Evolutionary conservation across 179 eudicot species (phyloP).

Genomic region (Pouteria campechiana): DNA sequence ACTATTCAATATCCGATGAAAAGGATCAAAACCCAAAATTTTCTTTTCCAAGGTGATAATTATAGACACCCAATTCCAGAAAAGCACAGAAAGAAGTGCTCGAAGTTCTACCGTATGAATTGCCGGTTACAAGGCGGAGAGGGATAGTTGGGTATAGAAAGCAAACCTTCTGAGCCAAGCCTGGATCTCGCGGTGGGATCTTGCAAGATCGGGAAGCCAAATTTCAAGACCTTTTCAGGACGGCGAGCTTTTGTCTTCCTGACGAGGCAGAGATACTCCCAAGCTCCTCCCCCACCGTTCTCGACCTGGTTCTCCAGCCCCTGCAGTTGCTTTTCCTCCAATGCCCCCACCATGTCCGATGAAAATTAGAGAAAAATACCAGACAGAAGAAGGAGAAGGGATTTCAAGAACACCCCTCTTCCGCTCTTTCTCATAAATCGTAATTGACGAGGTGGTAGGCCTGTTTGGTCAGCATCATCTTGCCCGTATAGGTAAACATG

Average conservation of each 20-base stretch:
- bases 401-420: too few species aligned
- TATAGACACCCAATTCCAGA: not conserved
- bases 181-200: conserved; percentile 63
- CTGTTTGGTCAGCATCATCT: too few species aligned
- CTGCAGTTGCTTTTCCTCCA: conserved; percentile 53
- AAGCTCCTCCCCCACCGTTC: conserved; percentile 83
- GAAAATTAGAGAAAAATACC: too few species aligned
- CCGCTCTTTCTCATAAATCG: too few species aligned
- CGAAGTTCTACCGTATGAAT: not conserved
- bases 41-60: too few species aligned
- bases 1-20: not conserved
- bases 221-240: conserved; percentile 67
- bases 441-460: too few species aligned
- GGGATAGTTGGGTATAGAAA: not conserved
- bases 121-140: not conserved
- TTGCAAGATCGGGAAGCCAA: conserved; percentile 56
- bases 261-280: conserved; percentile 69
- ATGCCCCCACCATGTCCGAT: conserved; percentile 69
- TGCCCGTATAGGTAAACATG: too few species aligned
- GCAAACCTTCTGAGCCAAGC: conserved; percentile 66
- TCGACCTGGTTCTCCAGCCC: conserved; percentile 71
- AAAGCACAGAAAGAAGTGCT: not conserved
- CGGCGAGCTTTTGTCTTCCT: conserved; percentile 82
- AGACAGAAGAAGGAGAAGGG: too few species aligned
- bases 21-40: too few species aligned